Conservation (phyloP, 2,329 filamentous ascomycete genomes). For the Verticillium dahliae region DNA sequence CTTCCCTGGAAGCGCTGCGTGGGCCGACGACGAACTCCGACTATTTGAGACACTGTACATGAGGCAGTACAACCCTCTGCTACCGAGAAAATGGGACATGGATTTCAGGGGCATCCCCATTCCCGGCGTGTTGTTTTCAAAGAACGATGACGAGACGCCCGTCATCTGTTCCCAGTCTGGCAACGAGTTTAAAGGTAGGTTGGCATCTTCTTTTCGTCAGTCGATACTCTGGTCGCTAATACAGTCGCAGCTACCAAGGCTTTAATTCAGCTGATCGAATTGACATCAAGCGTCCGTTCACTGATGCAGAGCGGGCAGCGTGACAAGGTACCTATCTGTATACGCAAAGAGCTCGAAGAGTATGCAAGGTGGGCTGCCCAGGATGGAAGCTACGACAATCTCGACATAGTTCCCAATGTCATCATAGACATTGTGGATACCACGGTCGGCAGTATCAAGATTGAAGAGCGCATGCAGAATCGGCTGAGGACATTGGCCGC, state of each 20-base stretch:
- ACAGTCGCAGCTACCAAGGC: conserved; percentile 27
- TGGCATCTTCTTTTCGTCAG: neutral
- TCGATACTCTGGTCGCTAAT: conserved; percentile 9
- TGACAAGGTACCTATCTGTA: conserved; percentile 21
- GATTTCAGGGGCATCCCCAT: conserved; percentile 34
- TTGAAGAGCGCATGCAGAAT: conserved; percentile 26
- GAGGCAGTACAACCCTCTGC: conserved; percentile 31
- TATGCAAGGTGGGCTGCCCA: conserved; percentile 34
- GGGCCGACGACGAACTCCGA: conserved; percentile 42
- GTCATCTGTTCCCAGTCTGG: conserved; percentile 28
- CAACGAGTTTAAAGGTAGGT: conserved; percentile 29
- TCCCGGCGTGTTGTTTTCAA: conserved; percentile 26
- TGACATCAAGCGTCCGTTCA: conserved; percentile 27
- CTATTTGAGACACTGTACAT: conserved; percentile 35
- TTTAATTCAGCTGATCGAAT: conserved; percentile 30
- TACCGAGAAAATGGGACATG: conserved; percentile 32
- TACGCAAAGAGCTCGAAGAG: conserved; percentile 26
- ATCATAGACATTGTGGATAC: conserved; percentile 28
- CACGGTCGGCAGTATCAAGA: conserved; percentile 17
- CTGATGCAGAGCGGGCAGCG: conserved; percentile 26
- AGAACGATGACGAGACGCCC: conserved; percentile 21
- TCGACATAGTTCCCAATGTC: conserved; percentile 30
- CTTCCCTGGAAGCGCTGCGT: conserved; percentile 37
- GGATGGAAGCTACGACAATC: conserved; percentile 28
- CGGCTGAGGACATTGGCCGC: conserved; percentile 27